Conservation (phyloP, 371 early-diverging fungal species). For the Circinella minor region DNA sequence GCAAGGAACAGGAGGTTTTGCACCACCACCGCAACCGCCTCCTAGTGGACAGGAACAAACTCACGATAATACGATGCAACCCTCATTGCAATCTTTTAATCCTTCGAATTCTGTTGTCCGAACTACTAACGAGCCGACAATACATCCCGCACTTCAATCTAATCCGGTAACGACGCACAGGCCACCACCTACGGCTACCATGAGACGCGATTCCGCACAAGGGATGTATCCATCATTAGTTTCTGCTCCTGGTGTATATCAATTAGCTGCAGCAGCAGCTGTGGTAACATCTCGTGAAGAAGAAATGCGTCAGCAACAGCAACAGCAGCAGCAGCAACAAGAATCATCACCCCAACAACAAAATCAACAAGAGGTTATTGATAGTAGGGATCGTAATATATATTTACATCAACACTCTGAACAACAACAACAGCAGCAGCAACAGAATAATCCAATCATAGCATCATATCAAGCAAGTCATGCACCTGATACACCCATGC, state of each 20-base stretch:
- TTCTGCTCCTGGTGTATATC: conserved; percentile 2
- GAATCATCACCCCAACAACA: background rate
- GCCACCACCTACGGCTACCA: conserved; percentile 11
- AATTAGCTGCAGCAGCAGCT: background rate
- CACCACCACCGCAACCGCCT: conserved; percentile 4
- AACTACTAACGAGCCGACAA: conserved; percentile 24
- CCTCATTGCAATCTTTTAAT: conserved; percentile 20
- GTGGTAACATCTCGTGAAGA: conserved; percentile 1
- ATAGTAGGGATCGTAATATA: no score
- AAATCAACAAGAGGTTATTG: background rate
- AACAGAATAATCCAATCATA: background rate
- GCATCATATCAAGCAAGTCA: conserved; percentile 1
- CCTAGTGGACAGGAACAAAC: background rate
- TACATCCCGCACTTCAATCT: conserved; percentile 38
- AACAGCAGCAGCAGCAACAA: background rate
- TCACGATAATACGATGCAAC: background rate
- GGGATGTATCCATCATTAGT: background rate
- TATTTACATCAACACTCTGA: background rate
- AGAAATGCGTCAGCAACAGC: conserved; percentile 6
- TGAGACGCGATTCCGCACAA: background rate
- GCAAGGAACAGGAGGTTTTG: background rate
- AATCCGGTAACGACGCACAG: conserved; percentile 21
- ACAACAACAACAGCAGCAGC: background rate
- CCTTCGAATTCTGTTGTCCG: conserved; percentile 24
- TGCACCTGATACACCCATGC: conserved; percentile 16